Percentiles rank a stretch among this genome's conserved stretches.
phyloP scores from a whole-genome alignment of 2,329 filamentous ascomycete genomes.

The Graphilbum sp. region DNA sequence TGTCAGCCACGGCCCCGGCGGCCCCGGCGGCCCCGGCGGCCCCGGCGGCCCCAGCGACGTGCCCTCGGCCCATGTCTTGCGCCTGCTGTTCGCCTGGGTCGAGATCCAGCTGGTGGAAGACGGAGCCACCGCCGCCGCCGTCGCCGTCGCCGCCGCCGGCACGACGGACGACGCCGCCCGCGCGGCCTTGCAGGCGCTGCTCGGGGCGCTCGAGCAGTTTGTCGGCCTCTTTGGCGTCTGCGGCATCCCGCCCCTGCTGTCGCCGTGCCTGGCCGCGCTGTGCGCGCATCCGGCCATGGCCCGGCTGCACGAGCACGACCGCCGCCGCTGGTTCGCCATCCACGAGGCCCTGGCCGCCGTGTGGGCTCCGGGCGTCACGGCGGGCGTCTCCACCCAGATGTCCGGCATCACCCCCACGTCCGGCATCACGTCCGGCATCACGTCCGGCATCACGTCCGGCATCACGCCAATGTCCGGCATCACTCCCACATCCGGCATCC shows the following conservation, averaged over 20 bases:
- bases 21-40: no score
- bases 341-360: not conserved
- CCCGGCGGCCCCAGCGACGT: slow-evolving; percentile 2
- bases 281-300: not conserved
- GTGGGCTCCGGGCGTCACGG: no score
- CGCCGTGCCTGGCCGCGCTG: slow-evolving; percentile 7
- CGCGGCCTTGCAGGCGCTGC: not conserved
- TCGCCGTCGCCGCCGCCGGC: no score
- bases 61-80: slow-evolving; percentile 3
- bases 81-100: slow-evolving; percentile 2
- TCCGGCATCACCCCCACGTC: no score
- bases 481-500: no score
- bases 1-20: no score
- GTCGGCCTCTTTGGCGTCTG: slow-evolving; percentile 12
- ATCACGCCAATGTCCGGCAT: no score
- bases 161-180: not conserved
- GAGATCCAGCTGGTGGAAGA: not conserved
- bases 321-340: not conserved
- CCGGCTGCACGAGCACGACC: not conserved
- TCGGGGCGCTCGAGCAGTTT: slow-evolving; percentile 4
- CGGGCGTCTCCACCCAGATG: no score
- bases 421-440: no score
- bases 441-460: no score
- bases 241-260: slow-evolving; percentile 13
- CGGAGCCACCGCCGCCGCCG: not conserved